These are phyloP conservation scores for Fusarium sp. DNA, from an alignment of 2,329 filamentous ascomycete species.

Conservation along the genomic window DNA sequence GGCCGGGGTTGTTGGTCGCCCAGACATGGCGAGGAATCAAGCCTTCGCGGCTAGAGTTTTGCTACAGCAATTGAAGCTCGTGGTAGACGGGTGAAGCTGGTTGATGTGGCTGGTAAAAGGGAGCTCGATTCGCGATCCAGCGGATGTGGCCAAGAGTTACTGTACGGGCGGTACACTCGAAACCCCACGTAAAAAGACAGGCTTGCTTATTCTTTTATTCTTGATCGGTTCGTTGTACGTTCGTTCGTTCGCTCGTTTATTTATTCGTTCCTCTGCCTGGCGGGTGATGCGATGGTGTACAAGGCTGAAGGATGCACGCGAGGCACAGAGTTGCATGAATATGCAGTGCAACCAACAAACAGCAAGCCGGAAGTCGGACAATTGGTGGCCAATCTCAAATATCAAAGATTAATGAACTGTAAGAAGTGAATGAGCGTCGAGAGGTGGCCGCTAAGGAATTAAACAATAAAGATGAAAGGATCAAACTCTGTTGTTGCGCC, in stretches of 20 bases:
- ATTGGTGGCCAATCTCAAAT: background rate
- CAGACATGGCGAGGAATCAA: slow-evolving; percentile 50
- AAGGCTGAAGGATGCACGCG: slow-evolving; percentile 23
- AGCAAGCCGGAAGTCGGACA: slow-evolving; percentile 27
- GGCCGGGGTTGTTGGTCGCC: slow-evolving; percentile 58
- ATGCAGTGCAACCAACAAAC: background rate
- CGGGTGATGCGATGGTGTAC: slow-evolving; percentile 6
- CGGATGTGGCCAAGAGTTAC: background rate
- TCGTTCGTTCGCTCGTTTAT: background rate
- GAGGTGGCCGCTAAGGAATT: background rate
- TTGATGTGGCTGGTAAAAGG: background rate
- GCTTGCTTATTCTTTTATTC: background rate
- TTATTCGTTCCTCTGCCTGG: slow-evolving; percentile 4
- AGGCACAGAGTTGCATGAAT: slow-evolving; percentile 2
- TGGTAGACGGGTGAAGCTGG: background rate
- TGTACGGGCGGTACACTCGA: background rate
- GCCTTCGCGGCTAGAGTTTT: background rate
- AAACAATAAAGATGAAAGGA: background rate
- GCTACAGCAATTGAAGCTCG: background rate
- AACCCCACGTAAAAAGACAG: background rate
- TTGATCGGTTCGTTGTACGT: background rate
- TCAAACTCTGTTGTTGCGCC: background rate
- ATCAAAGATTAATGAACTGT: background rate
- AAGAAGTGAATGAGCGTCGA: background rate
- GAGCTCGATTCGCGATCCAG: slow-evolving; percentile 1